A percentile compares a stretch with the other conserved stretches of the same genome.
phyloP scores from a whole-genome alignment of 805 yeast genomes.

The Kuraishia piskuri region DNA sequence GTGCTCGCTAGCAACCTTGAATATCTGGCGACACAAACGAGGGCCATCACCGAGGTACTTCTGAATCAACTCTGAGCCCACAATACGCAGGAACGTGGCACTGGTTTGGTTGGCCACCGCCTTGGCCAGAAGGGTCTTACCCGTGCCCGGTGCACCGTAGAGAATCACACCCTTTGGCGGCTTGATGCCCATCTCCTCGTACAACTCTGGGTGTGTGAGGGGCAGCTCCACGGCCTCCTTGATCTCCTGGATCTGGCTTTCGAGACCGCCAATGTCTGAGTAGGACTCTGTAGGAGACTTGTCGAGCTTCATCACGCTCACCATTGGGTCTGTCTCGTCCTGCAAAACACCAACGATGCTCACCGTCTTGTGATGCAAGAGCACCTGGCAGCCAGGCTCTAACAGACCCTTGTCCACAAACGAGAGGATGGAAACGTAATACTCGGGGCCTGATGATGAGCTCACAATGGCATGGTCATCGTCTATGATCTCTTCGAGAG shows the following conservation, averaged over 20 bases:
- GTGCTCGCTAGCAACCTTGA: conserved; percentile 93
- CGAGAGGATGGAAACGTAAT: conserved; percentile 89
- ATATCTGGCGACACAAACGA: conserved; percentile 84
- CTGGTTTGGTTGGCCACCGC: conserved; percentile 98
- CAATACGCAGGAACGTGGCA: conserved; percentile 92
- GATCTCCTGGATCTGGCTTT: conserved; percentile 92
- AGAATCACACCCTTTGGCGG: conserved; percentile 97
- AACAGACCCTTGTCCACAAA: conserved; percentile 94
- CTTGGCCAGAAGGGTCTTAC: conserved; percentile 89
- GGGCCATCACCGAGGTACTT: conserved; percentile 98
- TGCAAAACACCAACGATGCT: conserved; percentile 96
- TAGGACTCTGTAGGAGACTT: conserved; percentile 96
- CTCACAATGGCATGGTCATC: conserved; percentile 99
- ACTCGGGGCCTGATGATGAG: conserved; percentile 92
- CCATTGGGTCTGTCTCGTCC: conserved; percentile 98
- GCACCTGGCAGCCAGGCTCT: conserved; percentile 95
- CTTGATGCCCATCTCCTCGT: conserved; percentile 97
- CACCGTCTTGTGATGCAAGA: conserved; percentile 91
- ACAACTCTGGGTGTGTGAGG: conserved; percentile 90
- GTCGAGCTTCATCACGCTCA: conserved; percentile 94
- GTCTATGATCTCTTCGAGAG: conserved; percentile 93
- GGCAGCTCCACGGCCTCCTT: conserved; percentile 97
- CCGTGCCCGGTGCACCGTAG: conserved; percentile 98
- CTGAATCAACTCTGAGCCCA: conserved; percentile 94
- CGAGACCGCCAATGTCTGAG: conserved; percentile 96